These are phyloP conservation scores for Meira miltonrushii DNA, from an alignment of 1,284 basidiomycete genomes.

Conservation along the genomic window DNA sequence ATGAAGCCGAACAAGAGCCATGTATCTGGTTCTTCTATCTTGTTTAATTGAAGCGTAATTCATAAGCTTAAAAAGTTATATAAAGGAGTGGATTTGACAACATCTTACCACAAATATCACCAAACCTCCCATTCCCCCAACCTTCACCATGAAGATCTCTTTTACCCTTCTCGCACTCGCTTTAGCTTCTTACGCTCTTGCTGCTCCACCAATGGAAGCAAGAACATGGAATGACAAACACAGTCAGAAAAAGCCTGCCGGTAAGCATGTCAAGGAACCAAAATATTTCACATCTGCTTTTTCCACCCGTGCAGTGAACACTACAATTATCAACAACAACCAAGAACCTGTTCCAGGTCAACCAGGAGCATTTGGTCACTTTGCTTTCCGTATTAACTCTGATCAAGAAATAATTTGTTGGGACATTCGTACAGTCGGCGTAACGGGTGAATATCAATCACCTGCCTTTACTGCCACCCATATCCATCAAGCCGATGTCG, in stretches of 20 bases:
- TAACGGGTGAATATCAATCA: constrained; percentile 22
- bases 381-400: constrained; percentile 51
- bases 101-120: no score
- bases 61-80: no score
- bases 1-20: no score
- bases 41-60: no score
- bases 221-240: background rate
- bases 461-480: constrained; percentile 24
- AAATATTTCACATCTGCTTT: constrained; percentile 51
- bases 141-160: background rate
- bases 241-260: background rate
- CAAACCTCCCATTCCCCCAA: no score
- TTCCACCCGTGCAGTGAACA: constrained; percentile 43
- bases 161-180: constrained; percentile 57
- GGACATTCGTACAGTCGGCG: constrained; percentile 25
- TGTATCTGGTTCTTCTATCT: no score
- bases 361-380: constrained; percentile 44
- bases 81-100: no score
- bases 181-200: background rate
- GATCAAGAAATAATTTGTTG: constrained; percentile 51
- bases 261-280: constrained; percentile 8
- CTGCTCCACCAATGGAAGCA: background rate
- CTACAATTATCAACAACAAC: constrained; percentile 33
- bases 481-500: constrained; percentile 17
- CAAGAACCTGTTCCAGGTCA: constrained; percentile 40